A percentile compares a stretch with the other conserved stretches of the same genome.
Conservation (phyloP, 768 basidiomycete genomes). For the Leccinellum rugosiceps region DNA sequence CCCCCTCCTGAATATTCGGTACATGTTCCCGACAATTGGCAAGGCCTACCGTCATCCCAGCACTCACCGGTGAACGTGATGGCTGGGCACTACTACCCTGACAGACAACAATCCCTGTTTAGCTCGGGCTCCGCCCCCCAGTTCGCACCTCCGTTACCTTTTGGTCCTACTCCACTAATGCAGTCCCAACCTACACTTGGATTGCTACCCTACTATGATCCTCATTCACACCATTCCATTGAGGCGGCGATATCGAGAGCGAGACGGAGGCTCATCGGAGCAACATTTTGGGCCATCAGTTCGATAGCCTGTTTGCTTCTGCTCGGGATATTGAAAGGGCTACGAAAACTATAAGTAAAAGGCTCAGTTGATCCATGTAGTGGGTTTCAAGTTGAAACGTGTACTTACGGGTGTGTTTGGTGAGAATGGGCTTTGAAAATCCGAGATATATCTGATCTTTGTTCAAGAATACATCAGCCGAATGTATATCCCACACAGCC, state of each 20-base stretch:
- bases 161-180: conserved; percentile 42
- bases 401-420: not conserved
- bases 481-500: not conserved
- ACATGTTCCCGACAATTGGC: conserved; percentile 12
- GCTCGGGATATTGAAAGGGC: conserved; percentile 21
- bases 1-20: conserved; percentile 30
- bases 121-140: conserved; percentile 13
- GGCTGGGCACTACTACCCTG: conserved; percentile 11
- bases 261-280: conserved; percentile 42
- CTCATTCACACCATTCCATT: conserved; percentile 37
- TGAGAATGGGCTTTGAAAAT: not conserved
- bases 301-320: conserved; percentile 30
- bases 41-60: conserved; percentile 15
- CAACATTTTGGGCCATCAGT: conserved; percentile 37
- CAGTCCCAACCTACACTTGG: conserved; percentile 35
- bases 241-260: conserved; percentile 38
- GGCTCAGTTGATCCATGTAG: not conserved
- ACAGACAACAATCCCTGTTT: conserved; percentile 16
- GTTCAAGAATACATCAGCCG: not conserved
- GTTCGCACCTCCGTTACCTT: conserved; percentile 16
- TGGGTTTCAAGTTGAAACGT: not conserved
- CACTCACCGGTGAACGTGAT: conserved; percentile 12
- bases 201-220: conserved; percentile 42
- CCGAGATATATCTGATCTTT: not conserved
- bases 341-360: conserved; percentile 3